phyloP scores from a whole-genome alignment of 768 basidiomycete species.

The Pisolithus microcarpus region DNA sequence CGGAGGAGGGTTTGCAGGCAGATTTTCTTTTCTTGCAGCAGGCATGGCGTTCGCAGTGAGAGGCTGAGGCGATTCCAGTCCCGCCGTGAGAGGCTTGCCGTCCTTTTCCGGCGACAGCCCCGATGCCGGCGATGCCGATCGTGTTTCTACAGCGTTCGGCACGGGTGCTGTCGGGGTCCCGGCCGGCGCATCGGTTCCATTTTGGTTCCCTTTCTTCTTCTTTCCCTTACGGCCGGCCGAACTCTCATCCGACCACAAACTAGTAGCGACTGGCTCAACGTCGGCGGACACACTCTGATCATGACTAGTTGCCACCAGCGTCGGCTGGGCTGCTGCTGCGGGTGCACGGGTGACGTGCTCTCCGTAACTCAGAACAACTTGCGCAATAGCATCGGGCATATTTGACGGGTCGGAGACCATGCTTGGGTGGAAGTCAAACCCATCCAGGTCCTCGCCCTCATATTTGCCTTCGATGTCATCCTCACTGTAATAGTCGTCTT shows the following conservation, averaged over 20 bases:
- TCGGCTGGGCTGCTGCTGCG: conserved; percentile 5
- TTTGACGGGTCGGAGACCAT: conserved; percentile 7
- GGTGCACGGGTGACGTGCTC: conserved; percentile 17
- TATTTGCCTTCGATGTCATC: conserved; percentile 39
- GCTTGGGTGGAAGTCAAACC: conserved; percentile 20
- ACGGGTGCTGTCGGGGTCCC: conserved; percentile 20
- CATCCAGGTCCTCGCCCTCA: conserved; percentile 32
- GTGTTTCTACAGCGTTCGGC: conserved; percentile 24
- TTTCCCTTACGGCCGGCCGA: conserved; percentile 14
- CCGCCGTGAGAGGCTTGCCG: conserved; percentile 25
- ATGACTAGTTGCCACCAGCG: conserved; percentile 11
- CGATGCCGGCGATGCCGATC: conserved; percentile 26
- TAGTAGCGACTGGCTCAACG: conserved; percentile 14
- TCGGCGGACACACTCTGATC: conserved; percentile 16
- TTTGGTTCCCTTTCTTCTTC: conserved; percentile 44
- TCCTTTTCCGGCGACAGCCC: conserved; percentile 28
- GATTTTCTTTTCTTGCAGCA: conserved; percentile 35
- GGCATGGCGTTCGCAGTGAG: conserved; percentile 37
- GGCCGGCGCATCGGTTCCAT: conserved; percentile 17
- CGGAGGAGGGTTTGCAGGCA: conserved; percentile 41
- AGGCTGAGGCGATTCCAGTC: conserved; percentile 34
- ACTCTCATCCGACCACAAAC: conserved; percentile 11
- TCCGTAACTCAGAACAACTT: conserved; percentile 37
- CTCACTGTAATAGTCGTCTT: conserved; percentile 42
- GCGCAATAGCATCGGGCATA: conserved; percentile 26